Evolutionary conservation across 164 flowering plant species (phyloP).

Genomic region (Paratinospora sagittata): DNA sequence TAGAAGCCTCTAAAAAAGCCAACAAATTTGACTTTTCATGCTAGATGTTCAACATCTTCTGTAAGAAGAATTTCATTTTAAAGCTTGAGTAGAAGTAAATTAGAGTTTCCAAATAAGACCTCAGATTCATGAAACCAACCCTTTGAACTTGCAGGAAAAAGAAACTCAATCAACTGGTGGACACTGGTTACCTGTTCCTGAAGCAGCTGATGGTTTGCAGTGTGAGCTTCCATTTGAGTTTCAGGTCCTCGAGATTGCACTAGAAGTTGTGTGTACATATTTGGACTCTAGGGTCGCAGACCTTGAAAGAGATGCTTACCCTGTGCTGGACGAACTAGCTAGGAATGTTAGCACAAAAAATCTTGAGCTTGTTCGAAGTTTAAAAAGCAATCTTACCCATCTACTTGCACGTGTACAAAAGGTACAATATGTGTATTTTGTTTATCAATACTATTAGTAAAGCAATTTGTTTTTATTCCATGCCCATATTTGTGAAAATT

Average conservation of each 20-base stretch:
- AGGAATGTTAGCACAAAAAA: conserved; percentile 84
- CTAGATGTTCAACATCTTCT: neutral
- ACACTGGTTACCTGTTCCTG: conserved; percentile 55
- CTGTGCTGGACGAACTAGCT: conserved; percentile 83
- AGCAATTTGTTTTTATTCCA: neutral
- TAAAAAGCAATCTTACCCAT: conserved; percentile 89
- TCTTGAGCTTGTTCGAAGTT: conserved; percentile 78
- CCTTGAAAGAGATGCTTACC: conserved; percentile 76
- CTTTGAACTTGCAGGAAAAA: conserved; percentile 31
- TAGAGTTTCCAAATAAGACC: neutral
- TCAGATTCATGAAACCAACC: conserved; percentile 25
- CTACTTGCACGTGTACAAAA: conserved; percentile 93
- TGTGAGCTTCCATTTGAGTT: conserved; percentile 90
- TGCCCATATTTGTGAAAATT: neutral
- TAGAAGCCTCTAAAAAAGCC: too few relatives aligned
- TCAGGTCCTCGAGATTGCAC: conserved; percentile 82
- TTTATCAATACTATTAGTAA: neutral
- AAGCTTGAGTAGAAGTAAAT: neutral
- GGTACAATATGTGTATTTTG: conserved; percentile 33
- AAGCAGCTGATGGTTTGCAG: conserved; percentile 62
- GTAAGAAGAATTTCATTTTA: neutral
- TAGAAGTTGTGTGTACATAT: conserved; percentile 77
- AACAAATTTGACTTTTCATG: neutral
- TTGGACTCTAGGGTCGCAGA: conserved; percentile 76
- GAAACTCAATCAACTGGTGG: conserved; percentile 35